Evolutionary conservation across 495 filamentous ascomycete species (phyloP).

Genomic region (Penicillium pancosmium): DNA sequence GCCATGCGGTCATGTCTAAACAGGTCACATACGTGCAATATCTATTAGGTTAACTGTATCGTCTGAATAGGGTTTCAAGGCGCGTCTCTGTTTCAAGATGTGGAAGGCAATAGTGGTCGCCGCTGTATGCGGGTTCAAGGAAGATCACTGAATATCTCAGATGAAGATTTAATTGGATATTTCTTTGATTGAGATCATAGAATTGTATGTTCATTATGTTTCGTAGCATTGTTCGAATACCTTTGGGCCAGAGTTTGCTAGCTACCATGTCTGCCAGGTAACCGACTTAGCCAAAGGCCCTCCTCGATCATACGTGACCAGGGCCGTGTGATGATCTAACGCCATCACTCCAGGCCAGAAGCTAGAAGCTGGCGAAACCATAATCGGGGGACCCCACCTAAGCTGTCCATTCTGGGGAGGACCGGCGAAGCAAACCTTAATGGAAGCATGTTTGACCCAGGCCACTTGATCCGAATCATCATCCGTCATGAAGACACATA

Average conservation of each 20-base stretch:
- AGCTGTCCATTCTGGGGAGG: constrained; percentile 42
- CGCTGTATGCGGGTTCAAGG: too few species aligned
- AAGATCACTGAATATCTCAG: too few species aligned
- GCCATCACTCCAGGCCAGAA: constrained; percentile 50
- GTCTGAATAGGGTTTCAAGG: too few species aligned
- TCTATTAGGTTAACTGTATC: too few species aligned
- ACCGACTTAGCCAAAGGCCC: constrained; percentile 42
- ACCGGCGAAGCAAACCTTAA: constrained; percentile 43
- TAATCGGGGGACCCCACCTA: constrained; percentile 32
- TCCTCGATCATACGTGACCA: constrained; percentile 46
- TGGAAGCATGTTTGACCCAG: constrained; percentile 44
- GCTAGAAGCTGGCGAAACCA: constrained; percentile 37
- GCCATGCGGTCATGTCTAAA: too few species aligned
- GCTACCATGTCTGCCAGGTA: constrained; percentile 25
- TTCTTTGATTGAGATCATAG: background rate
- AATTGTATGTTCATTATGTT: background rate
- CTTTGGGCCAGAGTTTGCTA: background rate
- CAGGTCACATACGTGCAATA: too few species aligned
- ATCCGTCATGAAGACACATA: constrained; percentile 64
- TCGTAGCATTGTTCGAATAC: background rate
- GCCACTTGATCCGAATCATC: constrained; percentile 47
- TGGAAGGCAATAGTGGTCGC: too few species aligned
- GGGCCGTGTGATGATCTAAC: constrained; percentile 35
- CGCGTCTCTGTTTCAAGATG: too few species aligned
- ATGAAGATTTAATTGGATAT: too few species aligned